phyloP scores from a whole-genome alignment of 2,329 filamentous ascomycete species.

The Aspergillus fijiensis region DNA sequence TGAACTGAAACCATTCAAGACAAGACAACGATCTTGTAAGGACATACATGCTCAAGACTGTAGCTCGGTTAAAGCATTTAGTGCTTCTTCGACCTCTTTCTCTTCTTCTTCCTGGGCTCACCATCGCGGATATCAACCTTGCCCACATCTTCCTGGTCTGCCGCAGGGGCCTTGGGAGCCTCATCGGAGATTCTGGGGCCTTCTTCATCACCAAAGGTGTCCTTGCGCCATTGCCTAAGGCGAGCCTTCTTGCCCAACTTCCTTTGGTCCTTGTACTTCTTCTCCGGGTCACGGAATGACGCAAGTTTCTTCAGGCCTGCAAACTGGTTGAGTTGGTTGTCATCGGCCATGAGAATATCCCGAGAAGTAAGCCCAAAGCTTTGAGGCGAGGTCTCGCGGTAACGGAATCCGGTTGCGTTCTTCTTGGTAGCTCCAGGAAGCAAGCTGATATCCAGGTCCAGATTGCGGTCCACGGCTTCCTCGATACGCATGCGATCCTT shows the following conservation, averaged over 20 bases:
- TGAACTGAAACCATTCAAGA: background rate
- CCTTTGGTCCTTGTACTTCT: slow-evolving; percentile 88
- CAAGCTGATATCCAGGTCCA: slow-evolving; percentile 69
- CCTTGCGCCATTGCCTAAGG: slow-evolving; percentile 78
- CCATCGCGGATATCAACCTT: slow-evolving; percentile 46
- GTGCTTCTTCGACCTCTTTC: slow-evolving; percentile 48
- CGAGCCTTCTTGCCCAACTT: slow-evolving; percentile 88
- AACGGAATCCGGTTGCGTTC: slow-evolving; percentile 67
- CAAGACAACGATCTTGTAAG: background rate
- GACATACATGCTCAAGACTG: background rate
- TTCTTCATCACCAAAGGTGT: slow-evolving; percentile 63
- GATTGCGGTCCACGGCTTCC: slow-evolving; percentile 75
- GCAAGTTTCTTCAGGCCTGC: slow-evolving; percentile 94
- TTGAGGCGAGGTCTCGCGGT: slow-evolving; percentile 89
- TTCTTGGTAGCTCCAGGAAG: slow-evolving; percentile 56
- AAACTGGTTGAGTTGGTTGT: slow-evolving; percentile 82
- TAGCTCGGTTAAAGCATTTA: slow-evolving; percentile 16
- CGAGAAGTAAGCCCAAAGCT: slow-evolving; percentile 84
- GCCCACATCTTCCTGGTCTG: slow-evolving; percentile 21
- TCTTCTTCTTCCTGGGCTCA: slow-evolving; percentile 42
- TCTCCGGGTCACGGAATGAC: slow-evolving; percentile 79
- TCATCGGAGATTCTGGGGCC: slow-evolving; percentile 43
- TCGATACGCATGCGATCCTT: slow-evolving; percentile 82
- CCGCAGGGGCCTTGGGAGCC: slow-evolving; percentile 20
- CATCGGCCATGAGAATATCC: slow-evolving; percentile 88